phyloP scores from a whole-genome alignment of 306 rosid genomes.

The Begonia peltatifolia region DNA sequence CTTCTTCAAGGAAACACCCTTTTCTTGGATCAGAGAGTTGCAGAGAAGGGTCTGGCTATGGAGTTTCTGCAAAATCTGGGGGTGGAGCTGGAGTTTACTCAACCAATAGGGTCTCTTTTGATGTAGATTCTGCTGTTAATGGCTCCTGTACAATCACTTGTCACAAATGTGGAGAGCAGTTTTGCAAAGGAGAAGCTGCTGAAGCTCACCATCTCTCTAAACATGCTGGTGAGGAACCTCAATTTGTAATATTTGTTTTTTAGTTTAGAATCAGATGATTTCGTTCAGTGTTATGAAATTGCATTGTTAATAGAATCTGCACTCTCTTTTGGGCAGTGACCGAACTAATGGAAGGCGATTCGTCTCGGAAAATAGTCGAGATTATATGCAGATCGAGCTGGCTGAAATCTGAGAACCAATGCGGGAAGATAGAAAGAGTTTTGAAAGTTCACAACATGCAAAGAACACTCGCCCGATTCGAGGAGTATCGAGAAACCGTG shows the following conservation, averaged over 20 bases:
- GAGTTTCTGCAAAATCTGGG: constrained; percentile 9
- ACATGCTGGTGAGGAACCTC: constrained; percentile 49
- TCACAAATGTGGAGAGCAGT: constrained; percentile 81
- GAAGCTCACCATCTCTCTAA: constrained; percentile 85
- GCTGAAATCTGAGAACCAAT: constrained; percentile 67
- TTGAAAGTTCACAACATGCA: constrained; percentile 95
- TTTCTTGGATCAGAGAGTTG: constrained; percentile 24
- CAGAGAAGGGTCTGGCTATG: constrained; percentile 31
- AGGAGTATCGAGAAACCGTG: constrained; percentile 76
- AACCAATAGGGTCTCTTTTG: constrained; percentile 46
- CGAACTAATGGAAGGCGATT: constrained; percentile 92
- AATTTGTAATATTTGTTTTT: background rate
- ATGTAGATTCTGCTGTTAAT: constrained; percentile 28
- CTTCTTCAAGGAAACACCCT: constrained; percentile 49
- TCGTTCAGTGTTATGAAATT: background rate
- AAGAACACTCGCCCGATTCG: constrained; percentile 67
- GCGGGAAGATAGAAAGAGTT: constrained; percentile 70
- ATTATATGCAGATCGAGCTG: constrained; percentile 81
- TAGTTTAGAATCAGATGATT: background rate
- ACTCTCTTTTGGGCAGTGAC: constrained; percentile 32
- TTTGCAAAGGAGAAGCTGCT: constrained; percentile 74
- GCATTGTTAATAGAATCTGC: background rate
- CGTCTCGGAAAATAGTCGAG: constrained; percentile 82
- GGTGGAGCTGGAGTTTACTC: constrained; percentile 23
- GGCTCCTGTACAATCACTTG: constrained; percentile 34